Percentiles rank a stretch among this genome's conserved stretches.
phyloP scores from a whole-genome alignment of 768 basidiomycete species.

The Leccinum subgranulosum region DNA sequence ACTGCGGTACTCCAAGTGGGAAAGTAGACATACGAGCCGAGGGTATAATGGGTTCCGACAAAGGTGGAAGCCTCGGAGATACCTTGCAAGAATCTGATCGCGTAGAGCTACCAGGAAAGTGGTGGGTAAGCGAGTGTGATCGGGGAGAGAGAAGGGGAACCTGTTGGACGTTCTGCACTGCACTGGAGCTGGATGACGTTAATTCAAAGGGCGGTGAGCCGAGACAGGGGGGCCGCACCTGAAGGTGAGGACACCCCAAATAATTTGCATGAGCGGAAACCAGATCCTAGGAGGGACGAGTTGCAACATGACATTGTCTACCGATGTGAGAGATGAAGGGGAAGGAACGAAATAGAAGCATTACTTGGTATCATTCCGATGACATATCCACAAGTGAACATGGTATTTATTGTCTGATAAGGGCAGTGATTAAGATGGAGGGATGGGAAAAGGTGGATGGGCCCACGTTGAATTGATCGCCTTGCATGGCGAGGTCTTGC shows the following conservation, averaged over 20 bases:
- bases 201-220: background rate
- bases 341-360: background rate
- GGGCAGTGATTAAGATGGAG: background rate
- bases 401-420: conserved; percentile 58
- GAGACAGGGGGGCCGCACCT: conserved; percentile 36
- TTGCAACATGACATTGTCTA: conserved; percentile 67
- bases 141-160: conserved; percentile 26
- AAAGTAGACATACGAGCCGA: conserved; percentile 55
- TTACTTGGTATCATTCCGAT: conserved; percentile 70
- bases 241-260: conserved; percentile 66
- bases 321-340: background rate
- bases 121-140: background rate
- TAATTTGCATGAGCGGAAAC: conserved; percentile 61
- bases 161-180: conserved; percentile 53
- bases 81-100: conserved; percentile 71
- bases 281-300: conserved; percentile 60
- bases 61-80: conserved; percentile 74
- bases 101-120: conserved; percentile 47
- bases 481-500: conserved; percentile 64
- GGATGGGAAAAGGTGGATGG: background rate
- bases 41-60: conserved; percentile 69
- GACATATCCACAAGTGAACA: conserved; percentile 75
- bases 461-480: conserved; percentile 58
- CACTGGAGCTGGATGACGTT: conserved; percentile 45
- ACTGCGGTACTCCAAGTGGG: background rate